A percentile compares a stretch with the other conserved stretches of the same genome.
Evolutionary conservation across 1,284 basidiomycete genomes (phyloP).

Genomic region (Leucocoprinus gongylophorus): DNA sequence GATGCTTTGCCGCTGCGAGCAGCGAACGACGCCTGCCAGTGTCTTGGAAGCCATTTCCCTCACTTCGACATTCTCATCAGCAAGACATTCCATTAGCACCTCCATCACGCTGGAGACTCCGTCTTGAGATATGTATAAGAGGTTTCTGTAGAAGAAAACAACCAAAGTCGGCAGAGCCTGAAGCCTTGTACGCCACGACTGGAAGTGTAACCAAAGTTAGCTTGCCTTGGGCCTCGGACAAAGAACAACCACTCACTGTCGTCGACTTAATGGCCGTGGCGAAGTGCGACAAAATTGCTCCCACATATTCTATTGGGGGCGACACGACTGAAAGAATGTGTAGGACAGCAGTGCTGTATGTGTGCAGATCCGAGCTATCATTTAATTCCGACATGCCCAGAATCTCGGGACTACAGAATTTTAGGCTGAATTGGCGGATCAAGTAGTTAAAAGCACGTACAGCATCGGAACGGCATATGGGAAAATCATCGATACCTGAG

Average conservation of each 20-base stretch:
- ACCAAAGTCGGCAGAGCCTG: constrained; percentile 68
- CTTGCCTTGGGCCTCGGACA: not conserved
- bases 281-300: constrained; percentile 53
- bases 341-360: constrained; percentile 67
- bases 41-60: constrained; percentile 91
- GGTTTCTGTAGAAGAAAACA: constrained; percentile 83
- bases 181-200: constrained; percentile 74
- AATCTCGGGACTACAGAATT: constrained; percentile 56
- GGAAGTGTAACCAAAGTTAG: not conserved
- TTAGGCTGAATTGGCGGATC: not conserved
- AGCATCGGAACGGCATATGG: constrained; percentile 72
- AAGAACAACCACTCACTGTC: constrained; percentile 37
- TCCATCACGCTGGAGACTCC: constrained; percentile 71
- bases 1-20: constrained; percentile 88
- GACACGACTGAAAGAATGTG: constrained; percentile 68
- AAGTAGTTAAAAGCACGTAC: constrained; percentile 38
- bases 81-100: constrained; percentile 74
- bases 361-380: constrained; percentile 66
- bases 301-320: constrained; percentile 56
- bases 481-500: constrained; percentile 62
- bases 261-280: constrained; percentile 64
- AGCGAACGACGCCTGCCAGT: constrained; percentile 85
- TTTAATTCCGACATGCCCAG: constrained; percentile 77
- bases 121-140: constrained; percentile 65
- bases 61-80: constrained; percentile 91